Evolutionary conservation across 2,329 filamentous ascomycete species (phyloP).

Genomic region (Sporothrix euskadiensis): DNA sequence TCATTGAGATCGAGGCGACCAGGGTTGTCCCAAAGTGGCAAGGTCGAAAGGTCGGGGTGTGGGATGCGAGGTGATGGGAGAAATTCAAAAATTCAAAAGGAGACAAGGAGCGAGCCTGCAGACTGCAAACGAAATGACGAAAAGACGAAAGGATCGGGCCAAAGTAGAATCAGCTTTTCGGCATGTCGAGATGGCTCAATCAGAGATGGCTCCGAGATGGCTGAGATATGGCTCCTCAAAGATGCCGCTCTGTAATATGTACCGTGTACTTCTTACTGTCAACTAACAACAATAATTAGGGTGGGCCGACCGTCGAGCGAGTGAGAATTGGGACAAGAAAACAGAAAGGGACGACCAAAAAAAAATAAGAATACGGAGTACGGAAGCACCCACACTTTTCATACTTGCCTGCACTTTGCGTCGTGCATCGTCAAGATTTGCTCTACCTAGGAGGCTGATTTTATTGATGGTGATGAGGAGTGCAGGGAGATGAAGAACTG

Average conservation of each 20-base stretch:
- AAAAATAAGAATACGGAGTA: not conserved
- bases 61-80: not conserved
- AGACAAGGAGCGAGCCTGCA: not conserved
- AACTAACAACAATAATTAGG: too few species aligned
- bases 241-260: too few species aligned
- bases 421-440: not conserved
- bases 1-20: slow-evolving; percentile 7
- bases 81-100: not conserved
- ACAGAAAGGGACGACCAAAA: not conserved
- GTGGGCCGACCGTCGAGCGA: not conserved
- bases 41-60: slow-evolving; percentile 9
- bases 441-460: not conserved
- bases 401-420: not conserved
- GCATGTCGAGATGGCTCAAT: not conserved
- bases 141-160: not conserved
- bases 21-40: slow-evolving; percentile 11
- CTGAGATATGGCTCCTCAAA: too few species aligned
- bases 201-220: not conserved
- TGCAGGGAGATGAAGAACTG: too few species aligned
- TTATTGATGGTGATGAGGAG: not conserved
- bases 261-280: too few species aligned
- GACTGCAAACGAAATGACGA: not conserved
- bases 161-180: not conserved
- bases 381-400: not conserved
- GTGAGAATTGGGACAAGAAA: not conserved